Evolutionary conservation across 495 filamentous ascomycete species (phyloP), one percentile per base, ranked within the genome.

Genomic region (Talaromyces adpressus): DNA sequence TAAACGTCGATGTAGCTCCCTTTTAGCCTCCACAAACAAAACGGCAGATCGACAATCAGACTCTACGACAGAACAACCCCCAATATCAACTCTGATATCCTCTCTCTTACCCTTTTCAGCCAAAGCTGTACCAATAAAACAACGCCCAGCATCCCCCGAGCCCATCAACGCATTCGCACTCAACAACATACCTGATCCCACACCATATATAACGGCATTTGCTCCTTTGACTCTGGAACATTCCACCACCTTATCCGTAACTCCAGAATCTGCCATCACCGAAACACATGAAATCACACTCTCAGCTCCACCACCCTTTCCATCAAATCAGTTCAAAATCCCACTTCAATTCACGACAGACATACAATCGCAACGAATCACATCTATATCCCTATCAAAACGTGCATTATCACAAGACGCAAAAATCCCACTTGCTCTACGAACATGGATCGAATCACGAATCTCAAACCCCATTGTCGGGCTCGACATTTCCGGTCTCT

Each of bases 401-500:
- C 61, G 61, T 30, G 57, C 6, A 11, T 65, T 65, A n/a, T 66
- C 65, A 62, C 66, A 64, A 47, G 70, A 71, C 41, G 45, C 69
- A 22, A 72, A 66, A 57, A 65, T 74, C 1, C 75, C 75, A 4
- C 64, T 69, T 29, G 63, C 65, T 16, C 64, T 81, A n/a, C 75
- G 68, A n/a, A 69, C 64, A 57, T 81, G 78, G 78, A 74, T 77
- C n/a, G 67, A 73, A 12, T 63, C 68, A 20, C 69, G 78, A 29
- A 62, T 81, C 41, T 63, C 63, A 11, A 78, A 73, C 36, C 71
- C 75, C 1, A 71, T 79, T 8, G 45, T 77, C 18, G 73, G 68
- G 51, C 68, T 79, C 2, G 77, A 81, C 57, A 67, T 81, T 39
- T 69, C 77, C 8, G 78, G 76, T 7, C 69, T 79, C 3, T 78